Percentiles rank a stretch among this genome's conserved stretches.
Evolutionary conservation across 768 basidiomycete species (phyloP).

Genomic region (Boletus rubropictus): DNA sequence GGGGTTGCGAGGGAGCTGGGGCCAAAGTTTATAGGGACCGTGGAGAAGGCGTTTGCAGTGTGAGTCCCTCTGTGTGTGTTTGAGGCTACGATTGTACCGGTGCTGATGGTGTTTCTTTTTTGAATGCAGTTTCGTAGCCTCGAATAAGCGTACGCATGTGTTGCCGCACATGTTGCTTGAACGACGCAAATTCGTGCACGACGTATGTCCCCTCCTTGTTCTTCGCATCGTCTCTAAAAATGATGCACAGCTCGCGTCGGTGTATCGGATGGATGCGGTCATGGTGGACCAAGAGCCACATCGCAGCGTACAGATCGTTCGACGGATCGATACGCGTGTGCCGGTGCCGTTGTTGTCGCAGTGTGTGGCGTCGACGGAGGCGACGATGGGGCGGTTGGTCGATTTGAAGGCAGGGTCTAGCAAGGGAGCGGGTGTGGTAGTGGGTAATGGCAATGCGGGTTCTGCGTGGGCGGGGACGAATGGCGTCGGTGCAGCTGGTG

Average conservation of each 20-base stretch:
- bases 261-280: constrained; percentile 79
- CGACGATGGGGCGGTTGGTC: constrained; percentile 53
- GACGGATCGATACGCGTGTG: constrained; percentile 76
- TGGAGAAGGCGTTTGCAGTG: constrained; percentile 81
- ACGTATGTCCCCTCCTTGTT: constrained; percentile 40
- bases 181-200: constrained; percentile 78
- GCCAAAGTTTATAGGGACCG: constrained; percentile 61
- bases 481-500: not conserved
- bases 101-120: not conserved
- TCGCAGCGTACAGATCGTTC: constrained; percentile 75
- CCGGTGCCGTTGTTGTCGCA: constrained; percentile 67
- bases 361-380: constrained; percentile 27
- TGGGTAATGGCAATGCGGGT: not conserved
- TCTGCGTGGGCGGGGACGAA: not conserved
- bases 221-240: not conserved
- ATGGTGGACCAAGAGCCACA: constrained; percentile 91
- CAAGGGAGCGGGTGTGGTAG: constrained; percentile 3
- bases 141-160: constrained; percentile 63
- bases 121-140: constrained; percentile 53
- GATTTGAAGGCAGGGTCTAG: constrained; percentile 40
- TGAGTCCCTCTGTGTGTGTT: constrained; percentile 35
- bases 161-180: constrained; percentile 77
- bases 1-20: constrained; percentile 45
- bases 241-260: constrained; percentile 52
- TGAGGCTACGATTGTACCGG: no score